Percentiles rank a stretch among this genome's conserved stretches.
These are phyloP conservation scores for Cyberlindnera sargentensis DNA, from an alignment of 805 yeast species.

Conservation along the genomic window DNA sequence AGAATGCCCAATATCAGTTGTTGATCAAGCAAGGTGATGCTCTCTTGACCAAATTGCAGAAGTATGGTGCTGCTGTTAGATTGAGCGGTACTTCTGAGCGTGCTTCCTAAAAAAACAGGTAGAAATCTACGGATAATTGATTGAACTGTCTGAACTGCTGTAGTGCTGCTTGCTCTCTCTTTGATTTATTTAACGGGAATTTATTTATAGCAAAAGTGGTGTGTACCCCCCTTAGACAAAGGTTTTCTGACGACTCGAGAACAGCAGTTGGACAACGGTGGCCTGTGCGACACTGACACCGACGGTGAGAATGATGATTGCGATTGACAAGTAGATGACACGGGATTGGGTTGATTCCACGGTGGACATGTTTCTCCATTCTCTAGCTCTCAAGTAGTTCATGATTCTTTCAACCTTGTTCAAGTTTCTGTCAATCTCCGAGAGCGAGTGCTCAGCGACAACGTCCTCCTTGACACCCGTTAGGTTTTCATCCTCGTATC, in stretches of 20 bases:
- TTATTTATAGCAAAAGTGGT: not conserved
- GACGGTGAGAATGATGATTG: conserved; percentile 67
- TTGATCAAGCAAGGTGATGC: conserved; percentile 90
- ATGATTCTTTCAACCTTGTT: conserved; percentile 53
- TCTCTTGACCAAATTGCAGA: conserved; percentile 87
- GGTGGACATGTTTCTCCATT: conserved; percentile 92
- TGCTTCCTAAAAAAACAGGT: conserved; percentile 16
- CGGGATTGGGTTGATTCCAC: conserved; percentile 75
- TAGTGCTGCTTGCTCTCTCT: not conserved
- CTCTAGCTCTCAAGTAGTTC: conserved; percentile 91
- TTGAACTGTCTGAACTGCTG: not conserved
- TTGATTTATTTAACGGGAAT: too few species aligned
- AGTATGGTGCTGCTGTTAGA: conserved; percentile 95
- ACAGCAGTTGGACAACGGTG: conserved; percentile 74
- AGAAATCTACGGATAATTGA: not conserved
- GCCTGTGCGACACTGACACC: conserved; percentile 75
- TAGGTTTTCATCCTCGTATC: conserved; percentile 23
- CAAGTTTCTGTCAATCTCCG: conserved; percentile 52
- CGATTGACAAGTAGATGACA: conserved; percentile 66
- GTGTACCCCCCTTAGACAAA: conserved; percentile 23
- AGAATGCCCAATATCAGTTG: conserved; percentile 85
- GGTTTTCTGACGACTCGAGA: conserved; percentile 42
- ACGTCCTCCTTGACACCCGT: conserved; percentile 42
- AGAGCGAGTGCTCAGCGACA: conserved; percentile 46
- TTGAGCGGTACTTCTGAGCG: conserved; percentile 89